phyloP scores from a whole-genome alignment of 495 filamentous ascomycete genomes.

The Poronia punctata region DNA sequence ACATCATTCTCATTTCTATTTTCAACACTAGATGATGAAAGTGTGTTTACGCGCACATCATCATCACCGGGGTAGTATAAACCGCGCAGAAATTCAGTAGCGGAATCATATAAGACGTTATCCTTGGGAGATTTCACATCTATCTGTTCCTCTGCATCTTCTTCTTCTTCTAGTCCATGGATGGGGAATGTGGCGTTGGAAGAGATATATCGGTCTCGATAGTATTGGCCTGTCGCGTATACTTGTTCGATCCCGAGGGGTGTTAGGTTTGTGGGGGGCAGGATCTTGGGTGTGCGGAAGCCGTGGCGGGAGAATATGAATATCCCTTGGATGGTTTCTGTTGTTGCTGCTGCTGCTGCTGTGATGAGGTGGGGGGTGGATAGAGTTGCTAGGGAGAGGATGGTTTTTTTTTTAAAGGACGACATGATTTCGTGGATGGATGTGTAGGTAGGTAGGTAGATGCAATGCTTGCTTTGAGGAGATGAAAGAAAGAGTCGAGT shows the following conservation, averaged over 20 bases:
- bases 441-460: no score
- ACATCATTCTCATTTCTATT: conserved; percentile 59
- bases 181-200: conserved; percentile 32
- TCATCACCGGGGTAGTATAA: conserved; percentile 66
- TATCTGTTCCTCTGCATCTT: conserved; percentile 52
- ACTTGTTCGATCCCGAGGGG: conserved; percentile 62
- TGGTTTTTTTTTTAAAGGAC: no score
- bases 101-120: conserved; percentile 59
- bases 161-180: conserved; percentile 45
- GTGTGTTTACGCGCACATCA: no score
- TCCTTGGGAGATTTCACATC: conserved; percentile 53
- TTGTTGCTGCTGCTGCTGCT: no score
- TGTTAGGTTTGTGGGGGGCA: conserved; percentile 50
- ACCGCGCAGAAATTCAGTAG: conserved; percentile 71
- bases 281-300: conserved; percentile 59
- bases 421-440: no score
- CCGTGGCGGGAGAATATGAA: conserved; percentile 70
- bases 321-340: conserved; percentile 57
- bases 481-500: no score
- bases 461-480: no score
- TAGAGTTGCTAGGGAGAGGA: no score
- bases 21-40: no score
- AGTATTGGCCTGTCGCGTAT: conserved; percentile 53
- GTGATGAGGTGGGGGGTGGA: no score
- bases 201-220: conserved; percentile 52